phyloP scores from a whole-genome alignment of 2,329 filamentous ascomycete genomes.

The Aspergillus pseudonomiae region DNA sequence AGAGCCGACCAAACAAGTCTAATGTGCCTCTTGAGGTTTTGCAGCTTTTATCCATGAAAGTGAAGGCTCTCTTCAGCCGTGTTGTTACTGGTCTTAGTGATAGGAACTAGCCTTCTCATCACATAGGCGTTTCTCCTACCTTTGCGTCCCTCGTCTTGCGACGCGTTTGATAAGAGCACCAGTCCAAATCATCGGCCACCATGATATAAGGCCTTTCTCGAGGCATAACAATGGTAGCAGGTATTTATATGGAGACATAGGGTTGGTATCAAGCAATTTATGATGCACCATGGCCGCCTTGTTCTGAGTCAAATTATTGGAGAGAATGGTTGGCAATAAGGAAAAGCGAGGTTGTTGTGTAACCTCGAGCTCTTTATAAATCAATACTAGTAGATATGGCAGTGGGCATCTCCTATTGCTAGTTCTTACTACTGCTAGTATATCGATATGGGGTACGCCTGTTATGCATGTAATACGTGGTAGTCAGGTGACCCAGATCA shows the following conservation, averaged over 20 bases:
- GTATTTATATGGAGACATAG: conserved; percentile 14
- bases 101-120: neutral
- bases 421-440: neutral
- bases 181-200: neutral
- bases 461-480: conserved; percentile 2
- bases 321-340: neutral
- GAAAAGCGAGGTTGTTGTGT: neutral
- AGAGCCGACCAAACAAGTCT: neutral
- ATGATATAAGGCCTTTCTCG: conserved; percentile 20
- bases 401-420: neutral
- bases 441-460: neutral
- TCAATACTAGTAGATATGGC: neutral
- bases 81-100: neutral
- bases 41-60: neutral
- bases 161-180: neutral
- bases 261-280: conserved; percentile 26
- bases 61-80: neutral
- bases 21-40: neutral
- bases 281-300: conserved; percentile 26
- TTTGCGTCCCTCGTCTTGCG: neutral
- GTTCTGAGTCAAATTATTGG: neutral
- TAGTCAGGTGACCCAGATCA: conserved; percentile 15
- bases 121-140: neutral
- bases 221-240: no score
- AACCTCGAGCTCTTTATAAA: neutral